These are phyloP conservation scores for Cutaneotrichosporon dermatis DNA, from an alignment of 1,284 basidiomycete species.

Conservation along the genomic window DNA sequence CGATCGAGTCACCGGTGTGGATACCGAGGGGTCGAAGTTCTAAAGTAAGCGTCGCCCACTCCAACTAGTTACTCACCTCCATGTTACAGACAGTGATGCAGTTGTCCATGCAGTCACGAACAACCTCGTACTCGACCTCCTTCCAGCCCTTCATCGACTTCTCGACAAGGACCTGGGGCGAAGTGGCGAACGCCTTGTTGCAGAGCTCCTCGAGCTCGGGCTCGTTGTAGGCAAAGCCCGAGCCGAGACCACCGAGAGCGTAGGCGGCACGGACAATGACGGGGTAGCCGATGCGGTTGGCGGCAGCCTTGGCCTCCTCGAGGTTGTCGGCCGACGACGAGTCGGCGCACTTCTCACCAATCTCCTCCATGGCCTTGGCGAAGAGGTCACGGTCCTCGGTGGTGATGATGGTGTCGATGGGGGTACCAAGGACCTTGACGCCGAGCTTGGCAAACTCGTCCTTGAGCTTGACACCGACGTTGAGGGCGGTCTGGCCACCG, in stretches of 20 bases:
- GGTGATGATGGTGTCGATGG: slow-evolving; percentile 93
- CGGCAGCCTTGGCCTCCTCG: slow-evolving; percentile 83
- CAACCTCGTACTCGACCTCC: slow-evolving; percentile 99
- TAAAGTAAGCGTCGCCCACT: slow-evolving; percentile 40
- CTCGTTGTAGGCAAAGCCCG: slow-evolving; percentile 90
- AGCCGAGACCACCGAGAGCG: slow-evolving; percentile 90
- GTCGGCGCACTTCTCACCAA: slow-evolving; percentile 88
- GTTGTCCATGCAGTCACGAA: slow-evolving; percentile 87
- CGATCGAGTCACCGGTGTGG: slow-evolving; percentile 99
- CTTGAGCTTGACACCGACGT: slow-evolving; percentile 95
- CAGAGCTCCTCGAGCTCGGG: slow-evolving; percentile 80
- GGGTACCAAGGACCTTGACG: slow-evolving; percentile 90
- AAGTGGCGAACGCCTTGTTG: slow-evolving; percentile 90
- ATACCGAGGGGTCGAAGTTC: slow-evolving; percentile 99
- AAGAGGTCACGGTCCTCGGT: slow-evolving; percentile 97
- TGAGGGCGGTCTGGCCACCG: slow-evolving; percentile 95
- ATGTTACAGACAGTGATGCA: slow-evolving; percentile 99
- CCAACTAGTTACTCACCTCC: slow-evolving; percentile 64
- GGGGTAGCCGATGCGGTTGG: slow-evolving; percentile 84
- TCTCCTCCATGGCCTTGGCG: slow-evolving; percentile 89
- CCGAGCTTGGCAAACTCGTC: slow-evolving; percentile 85
- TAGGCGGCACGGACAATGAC: slow-evolving; percentile 96
- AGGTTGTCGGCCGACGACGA: slow-evolving; percentile 71
- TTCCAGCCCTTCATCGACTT: slow-evolving; percentile 99
- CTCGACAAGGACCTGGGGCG: slow-evolving; percentile 94